Base-by-base conservation (phyloP, 192 early-diverging fungal species). In the Umbelopsis isabellina region DNA sequence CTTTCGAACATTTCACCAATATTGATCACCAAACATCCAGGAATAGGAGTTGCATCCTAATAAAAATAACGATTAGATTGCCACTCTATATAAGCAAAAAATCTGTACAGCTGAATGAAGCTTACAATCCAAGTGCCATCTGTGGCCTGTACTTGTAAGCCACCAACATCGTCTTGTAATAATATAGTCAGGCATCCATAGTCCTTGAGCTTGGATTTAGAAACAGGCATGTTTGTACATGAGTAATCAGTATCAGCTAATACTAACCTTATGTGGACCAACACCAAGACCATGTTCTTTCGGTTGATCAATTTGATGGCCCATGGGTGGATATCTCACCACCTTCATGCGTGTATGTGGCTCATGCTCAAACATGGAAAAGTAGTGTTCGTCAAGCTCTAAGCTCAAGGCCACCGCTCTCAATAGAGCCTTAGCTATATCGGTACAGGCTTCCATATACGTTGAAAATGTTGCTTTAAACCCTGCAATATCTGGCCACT, bases 1-100 rank as follows among this genome's bases (percentile, higher is more conserved):
- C 83, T 76, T 52, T 87, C 87, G 11, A 90, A 78, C 4, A 83
- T 80, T n/a, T 87, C 86, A 48, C 89, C 89, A 70, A 88, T 86
- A 21, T 88, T 90, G 27, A 90, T 86, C 18, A 90, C 82, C 74
- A 90, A 85, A 9, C 87, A 86, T 22, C 82, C 70, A 0, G 83
- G 82, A 20, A 89, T 76, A 0, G 89, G 82, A 3, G 75, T 70
- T 0, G 89, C 87, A 45, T 89, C 83, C 76, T 77, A 65, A 30
- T 30, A 21, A 23, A 33, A 47, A 21, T 5, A 6, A 23, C 7
- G 23, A 44, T 16, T 21, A 64, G 3, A 37, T 0, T 21, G 20
- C 46, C 33, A 67, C n/a, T 20, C 47, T 51, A 65, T 18, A 25
- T 18, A 2, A 22, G 21, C 27, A 35, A 27, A 4, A n/a, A 0